Base-by-base conservation (phyloP, 2,329 filamentous ascomycete genomes). In the Aquanectria penicillioides region DNA sequence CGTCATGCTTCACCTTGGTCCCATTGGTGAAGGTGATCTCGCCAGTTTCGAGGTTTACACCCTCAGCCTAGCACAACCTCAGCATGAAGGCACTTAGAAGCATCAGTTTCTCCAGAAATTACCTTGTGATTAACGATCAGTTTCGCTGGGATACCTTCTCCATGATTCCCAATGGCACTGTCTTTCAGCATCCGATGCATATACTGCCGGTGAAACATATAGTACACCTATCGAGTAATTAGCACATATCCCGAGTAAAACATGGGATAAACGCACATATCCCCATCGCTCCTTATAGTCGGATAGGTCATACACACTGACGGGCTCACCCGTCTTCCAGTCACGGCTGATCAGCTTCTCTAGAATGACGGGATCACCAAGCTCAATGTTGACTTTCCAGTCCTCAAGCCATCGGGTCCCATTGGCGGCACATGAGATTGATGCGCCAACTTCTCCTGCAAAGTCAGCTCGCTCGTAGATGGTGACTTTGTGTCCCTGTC, bases 181-280 rank as follows among this genome's bases (percentile, higher is more conserved):
- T 89, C 85, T 75, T 83, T 87, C 22, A 90, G 72, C 86, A 90
- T 89, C 5, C 77, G 70, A 65, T 90, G 88, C 88, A 90, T 90
- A 59, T 89, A 82, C 66, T 88, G 85, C 1, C 87, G 79, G 67
- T 90, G 87, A 64, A 90, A 90, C 86, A 89, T 89, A 72, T 89
- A 86, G 70, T 89, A 89, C 0, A 23, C 79, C 64, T 82, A 25
- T 81, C 77, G 0, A 87, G 77, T 3, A 84, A 15, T 49, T 6
- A 49, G 23, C 12, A 26, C 17, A 4, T 13, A 8, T 18, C 10
- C 4, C 26, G 3, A 6, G 17, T 18, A 5, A 18, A 3, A 3
- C 10, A 44, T 22, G n/a, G 15, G 85, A 88, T 8, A n/a, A n/a
- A 31, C 83, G 0, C 75, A 84, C 79, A 15, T 85, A 83, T 15